A percentile compares a stretch with the other conserved stretches of the same genome.
phyloP scores from a whole-genome alignment of 1,139 yeast species.

The Scheffersomyces parashehatae region DNA sequence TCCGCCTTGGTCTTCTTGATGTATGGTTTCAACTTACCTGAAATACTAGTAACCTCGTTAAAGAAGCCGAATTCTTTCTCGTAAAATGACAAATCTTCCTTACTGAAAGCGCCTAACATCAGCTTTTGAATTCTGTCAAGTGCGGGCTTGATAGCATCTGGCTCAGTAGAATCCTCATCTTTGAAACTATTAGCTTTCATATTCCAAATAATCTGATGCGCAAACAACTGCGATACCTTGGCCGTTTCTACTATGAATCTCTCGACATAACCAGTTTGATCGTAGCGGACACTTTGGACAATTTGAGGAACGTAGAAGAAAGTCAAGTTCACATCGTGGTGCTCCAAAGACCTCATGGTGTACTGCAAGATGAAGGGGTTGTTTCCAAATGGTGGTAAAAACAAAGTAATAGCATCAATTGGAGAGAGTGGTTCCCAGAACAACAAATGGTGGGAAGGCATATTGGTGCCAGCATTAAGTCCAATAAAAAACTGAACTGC shows the following conservation, averaged over 20 bases:
- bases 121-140: slow-evolving; percentile 71
- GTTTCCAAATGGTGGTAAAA: slow-evolving; percentile 71
- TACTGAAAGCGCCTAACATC: slow-evolving; percentile 64
- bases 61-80: slow-evolving; percentile 86
- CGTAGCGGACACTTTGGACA: slow-evolving; percentile 88
- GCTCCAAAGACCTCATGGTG: slow-evolving; percentile 86
- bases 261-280: slow-evolving; percentile 80
- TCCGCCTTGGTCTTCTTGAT: slow-evolving; percentile 94
- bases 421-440: slow-evolving; percentile 84
- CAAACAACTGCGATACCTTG: slow-evolving; percentile 83
- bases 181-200: slow-evolving; percentile 90
- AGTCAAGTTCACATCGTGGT: slow-evolving; percentile 83
- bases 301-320: slow-evolving; percentile 98
- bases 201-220: slow-evolving; percentile 98
- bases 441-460: slow-evolving; percentile 49
- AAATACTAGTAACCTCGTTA: slow-evolving; percentile 86
- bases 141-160: slow-evolving; percentile 82
- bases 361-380: slow-evolving; percentile 77
- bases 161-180: slow-evolving; percentile 80
- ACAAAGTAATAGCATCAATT: slow-evolving; percentile 80
- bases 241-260: slow-evolving; percentile 91
- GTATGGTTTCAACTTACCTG: slow-evolving; percentile 92
- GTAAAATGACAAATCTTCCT: slow-evolving; percentile 66
- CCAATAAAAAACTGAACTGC: slow-evolving; percentile 63
- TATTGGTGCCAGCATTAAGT: slow-evolving; percentile 40